phyloP scores from a whole-genome alignment of 73 alveolate genomes.

The Stentor coeruleus region DNA sequence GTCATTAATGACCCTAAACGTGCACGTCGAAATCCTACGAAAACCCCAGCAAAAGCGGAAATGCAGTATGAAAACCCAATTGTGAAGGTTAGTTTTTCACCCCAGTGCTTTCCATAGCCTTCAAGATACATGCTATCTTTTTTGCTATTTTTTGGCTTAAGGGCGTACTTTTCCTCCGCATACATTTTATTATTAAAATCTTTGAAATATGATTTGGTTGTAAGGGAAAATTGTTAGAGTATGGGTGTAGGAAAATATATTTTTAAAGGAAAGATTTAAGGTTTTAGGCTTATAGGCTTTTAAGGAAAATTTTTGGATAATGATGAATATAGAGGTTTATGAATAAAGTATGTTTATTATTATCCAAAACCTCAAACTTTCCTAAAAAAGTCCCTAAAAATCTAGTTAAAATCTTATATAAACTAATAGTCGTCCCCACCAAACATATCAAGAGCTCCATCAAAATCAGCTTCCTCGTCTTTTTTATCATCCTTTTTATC shows the following conservation, averaged over 20 bases:
- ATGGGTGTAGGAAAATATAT: background rate
- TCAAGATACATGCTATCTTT: constrained; percentile 32
- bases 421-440: background rate
- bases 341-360: too few relatives aligned
- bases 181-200: background rate
- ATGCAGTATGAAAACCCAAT: constrained; percentile 26
- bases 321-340: too few relatives aligned
- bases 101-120: constrained; percentile 40
- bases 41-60: constrained; percentile 20
- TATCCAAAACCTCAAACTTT: too few relatives aligned
- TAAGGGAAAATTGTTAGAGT: background rate
- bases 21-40: background rate
- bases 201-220: background rate
- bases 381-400: too few relatives aligned
- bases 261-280: background rate
- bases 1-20: background rate
- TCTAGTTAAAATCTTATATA: too few relatives aligned
- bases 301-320: background rate
- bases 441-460: constrained; percentile 1
- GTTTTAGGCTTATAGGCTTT: background rate
- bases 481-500: background rate
- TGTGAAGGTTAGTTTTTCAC: constrained; percentile 34
- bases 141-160: background rate
- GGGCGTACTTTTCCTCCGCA: constrained; percentile 6
- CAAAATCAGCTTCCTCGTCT: constrained; percentile 4